Evolutionary conservation across 2,329 filamentous ascomycete genomes (phyloP).

Genomic region (Apiospora saccharicola): DNA sequence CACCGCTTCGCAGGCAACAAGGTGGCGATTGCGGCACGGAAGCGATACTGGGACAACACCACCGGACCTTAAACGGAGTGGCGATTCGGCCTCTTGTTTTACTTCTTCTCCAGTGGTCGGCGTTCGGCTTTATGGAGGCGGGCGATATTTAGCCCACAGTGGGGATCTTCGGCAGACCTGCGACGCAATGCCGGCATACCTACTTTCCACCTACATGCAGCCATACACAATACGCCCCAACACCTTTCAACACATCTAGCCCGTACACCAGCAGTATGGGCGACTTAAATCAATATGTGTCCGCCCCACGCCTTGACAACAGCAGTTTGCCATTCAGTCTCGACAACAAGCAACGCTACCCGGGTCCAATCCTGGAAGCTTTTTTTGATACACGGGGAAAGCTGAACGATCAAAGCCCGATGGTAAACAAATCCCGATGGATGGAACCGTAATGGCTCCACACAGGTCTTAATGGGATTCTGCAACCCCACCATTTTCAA

Average conservation of each 20-base stretch:
- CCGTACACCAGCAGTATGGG: background rate
- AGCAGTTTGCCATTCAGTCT: background rate
- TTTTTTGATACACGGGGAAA: background rate
- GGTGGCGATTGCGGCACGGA: conserved; percentile 55
- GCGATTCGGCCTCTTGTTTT: conserved; percentile 13
- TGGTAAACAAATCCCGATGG: conserved; percentile 2
- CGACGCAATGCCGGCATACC: conserved; percentile 13
- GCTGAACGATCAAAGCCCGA: background rate
- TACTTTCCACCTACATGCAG: background rate
- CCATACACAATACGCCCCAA: background rate
- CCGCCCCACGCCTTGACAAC: background rate
- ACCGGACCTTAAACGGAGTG: conserved; percentile 27
- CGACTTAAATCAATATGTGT: background rate
- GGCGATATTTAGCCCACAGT: conserved; percentile 21
- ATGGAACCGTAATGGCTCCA: conserved; percentile 2
- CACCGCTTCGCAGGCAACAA: conserved; percentile 65
- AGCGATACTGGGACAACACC: conserved; percentile 61
- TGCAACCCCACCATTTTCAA: conserved; percentile 1
- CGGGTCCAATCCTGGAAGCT: background rate
- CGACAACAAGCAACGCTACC: background rate
- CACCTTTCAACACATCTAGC: background rate
- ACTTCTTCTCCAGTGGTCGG: conserved; percentile 4
- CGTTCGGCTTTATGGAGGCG: conserved; percentile 5
- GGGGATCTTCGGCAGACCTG: background rate
- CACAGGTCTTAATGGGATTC: background rate